Evolutionary conservation across 2,329 filamentous ascomycete genomes (phyloP), one percentile per base, ranked within the genome.

Genomic region (Cercospora sp.): DNA sequence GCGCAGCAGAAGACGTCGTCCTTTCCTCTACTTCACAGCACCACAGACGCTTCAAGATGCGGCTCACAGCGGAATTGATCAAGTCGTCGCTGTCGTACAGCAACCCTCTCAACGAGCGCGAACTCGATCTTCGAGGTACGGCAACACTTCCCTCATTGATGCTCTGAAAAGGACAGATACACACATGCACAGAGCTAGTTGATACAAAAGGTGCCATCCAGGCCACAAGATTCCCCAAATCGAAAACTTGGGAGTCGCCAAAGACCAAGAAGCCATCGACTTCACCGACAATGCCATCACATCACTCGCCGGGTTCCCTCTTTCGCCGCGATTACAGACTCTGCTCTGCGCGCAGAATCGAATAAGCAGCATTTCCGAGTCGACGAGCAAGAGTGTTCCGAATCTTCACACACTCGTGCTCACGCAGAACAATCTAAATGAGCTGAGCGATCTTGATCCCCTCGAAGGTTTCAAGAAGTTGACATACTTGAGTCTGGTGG

Each of bases 121-220:
- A 99, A 88, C 89, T 99, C 81, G 94, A 98, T 86, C 92, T 99
- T 77, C 90, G 95, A 97, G 95, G 95, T 98, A 91, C 89, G 93
- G 67, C 88, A 64, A 42, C 72, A 70, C 75, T 72, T 72, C 67
- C 70, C 72, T 71, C 70, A 67, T 65, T 55, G 68, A 73, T 77
- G 75, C 87, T 83, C 83, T 88, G 91, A 91, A 93, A 96, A 93
- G 93, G 89, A 86, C 92, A 94, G 93, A 95, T 96, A 89, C 93
- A 92, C 92, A 93, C 89, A 88, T 59, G 61, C 68, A 62, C 58
- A 84, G 80, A 79, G 77, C 77, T 76, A 77, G 77, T 76, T 79
- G 74, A 79, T 78, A 75, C 75, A 77, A 75, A 64, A 74, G 69
- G 59, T 68, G 39, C 80, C 81, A 76, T 83, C 79, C 77, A 99